A percentile compares a stretch with the other conserved stretches of the same genome.
Conservation (phyloP, 805 yeast genomes). For the Blastobotrys terrestris region DNA sequence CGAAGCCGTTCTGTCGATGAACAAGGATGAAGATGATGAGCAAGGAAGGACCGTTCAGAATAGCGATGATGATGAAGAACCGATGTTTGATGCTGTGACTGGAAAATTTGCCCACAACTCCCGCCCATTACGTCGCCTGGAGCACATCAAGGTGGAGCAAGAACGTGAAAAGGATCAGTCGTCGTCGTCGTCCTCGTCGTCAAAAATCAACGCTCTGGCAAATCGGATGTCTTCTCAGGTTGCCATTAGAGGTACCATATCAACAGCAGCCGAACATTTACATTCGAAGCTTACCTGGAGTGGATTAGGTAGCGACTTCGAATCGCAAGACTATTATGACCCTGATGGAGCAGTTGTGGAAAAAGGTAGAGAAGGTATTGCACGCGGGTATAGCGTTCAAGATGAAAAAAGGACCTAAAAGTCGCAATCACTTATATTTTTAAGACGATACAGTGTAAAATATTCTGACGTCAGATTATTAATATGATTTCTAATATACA, state of each 20-base stretch:
- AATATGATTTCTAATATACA: not conserved
- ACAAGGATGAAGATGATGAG: conserved; percentile 17
- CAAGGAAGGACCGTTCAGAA: no score
- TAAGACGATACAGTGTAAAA: not conserved
- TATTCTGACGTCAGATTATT: not conserved
- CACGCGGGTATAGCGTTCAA: conserved; percentile 60
- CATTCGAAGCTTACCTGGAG: conserved; percentile 71
- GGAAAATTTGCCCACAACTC: conserved; percentile 67
- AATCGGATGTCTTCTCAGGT: conserved; percentile 53
- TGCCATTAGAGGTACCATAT: conserved; percentile 68
- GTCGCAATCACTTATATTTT: no score
- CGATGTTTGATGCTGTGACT: conserved; percentile 83
- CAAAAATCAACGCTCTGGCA: conserved; percentile 27
- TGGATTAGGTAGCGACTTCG: conserved; percentile 84
- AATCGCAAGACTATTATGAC: conserved; percentile 35
- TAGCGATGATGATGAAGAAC: conserved; percentile 70
- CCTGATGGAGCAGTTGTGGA: conserved; percentile 74
- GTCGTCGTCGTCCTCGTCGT: conserved; percentile 11
- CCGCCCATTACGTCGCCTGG: conserved; percentile 63
- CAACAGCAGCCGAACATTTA: conserved; percentile 77
- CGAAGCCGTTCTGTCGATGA: conserved; percentile 41
- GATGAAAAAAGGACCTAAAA: conserved; percentile 6
- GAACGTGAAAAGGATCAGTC: conserved; percentile 27
- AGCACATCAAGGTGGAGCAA: conserved; percentile 57
- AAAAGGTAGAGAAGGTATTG: conserved; percentile 81